Evolutionary conservation across 495 filamentous ascomycete species (phyloP).

Genomic region (Oidiodendron maius): DNA sequence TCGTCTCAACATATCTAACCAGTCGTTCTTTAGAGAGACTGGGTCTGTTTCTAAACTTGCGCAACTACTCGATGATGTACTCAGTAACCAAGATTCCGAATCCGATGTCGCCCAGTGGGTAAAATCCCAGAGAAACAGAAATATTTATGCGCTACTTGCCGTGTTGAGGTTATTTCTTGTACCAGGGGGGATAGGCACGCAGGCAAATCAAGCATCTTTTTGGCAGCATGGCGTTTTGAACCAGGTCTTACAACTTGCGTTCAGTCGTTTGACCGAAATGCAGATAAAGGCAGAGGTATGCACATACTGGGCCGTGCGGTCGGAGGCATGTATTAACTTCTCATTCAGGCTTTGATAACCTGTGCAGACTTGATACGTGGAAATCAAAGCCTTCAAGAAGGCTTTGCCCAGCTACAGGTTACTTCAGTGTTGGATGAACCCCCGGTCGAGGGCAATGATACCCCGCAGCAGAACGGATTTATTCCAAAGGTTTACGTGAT

Average conservation of each 20-base stretch:
- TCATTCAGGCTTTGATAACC: slow-evolving; percentile 62
- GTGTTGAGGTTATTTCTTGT: slow-evolving; percentile 82
- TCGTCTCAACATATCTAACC: slow-evolving; percentile 84
- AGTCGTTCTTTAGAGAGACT: slow-evolving; percentile 89
- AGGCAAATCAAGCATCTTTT: slow-evolving; percentile 80
- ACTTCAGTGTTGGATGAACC: slow-evolving; percentile 46
- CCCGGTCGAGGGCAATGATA: slow-evolving; percentile 30
- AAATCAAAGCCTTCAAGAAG: slow-evolving; percentile 73
- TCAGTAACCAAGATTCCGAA: slow-evolving; percentile 47
- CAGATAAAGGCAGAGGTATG: slow-evolving; percentile 76
- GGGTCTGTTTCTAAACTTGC: slow-evolving; percentile 73
- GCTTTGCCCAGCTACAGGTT: slow-evolving; percentile 79
- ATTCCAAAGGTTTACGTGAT: slow-evolving; percentile 77
- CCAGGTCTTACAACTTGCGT: slow-evolving; percentile 76
- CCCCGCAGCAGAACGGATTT: slow-evolving; percentile 42
- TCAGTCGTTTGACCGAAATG: slow-evolving; percentile 67
- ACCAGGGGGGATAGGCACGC: slow-evolving; percentile 71
- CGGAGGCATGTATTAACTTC: slow-evolving; percentile 1
- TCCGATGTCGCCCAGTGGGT: slow-evolving; percentile 66
- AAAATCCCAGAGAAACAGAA: slow-evolving; percentile 75
- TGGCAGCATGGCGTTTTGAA: slow-evolving; percentile 76
- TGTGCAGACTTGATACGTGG: slow-evolving; percentile 86
- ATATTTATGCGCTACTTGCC: slow-evolving; percentile 83
- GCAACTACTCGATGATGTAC: slow-evolving; percentile 59
- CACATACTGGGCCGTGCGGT: background rate